Evolutionary conservation across 805 yeast species (phyloP).

Genomic region (Wilhelminamyces savonicus): DNA sequence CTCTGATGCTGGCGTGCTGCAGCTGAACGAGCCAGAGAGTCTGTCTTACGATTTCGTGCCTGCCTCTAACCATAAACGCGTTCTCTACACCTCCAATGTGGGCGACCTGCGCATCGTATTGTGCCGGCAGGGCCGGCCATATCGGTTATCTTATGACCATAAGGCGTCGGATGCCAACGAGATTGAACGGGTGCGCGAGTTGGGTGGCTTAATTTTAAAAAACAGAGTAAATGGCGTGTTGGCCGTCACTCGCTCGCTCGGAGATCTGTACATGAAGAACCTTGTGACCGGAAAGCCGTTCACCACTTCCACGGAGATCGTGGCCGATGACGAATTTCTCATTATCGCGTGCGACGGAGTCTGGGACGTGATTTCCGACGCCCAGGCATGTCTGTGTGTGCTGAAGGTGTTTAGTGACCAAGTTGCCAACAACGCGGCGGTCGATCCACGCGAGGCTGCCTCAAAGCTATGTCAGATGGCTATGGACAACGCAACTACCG

Average conservation of each 20-base stretch:
- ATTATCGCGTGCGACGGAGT: constrained; percentile 94
- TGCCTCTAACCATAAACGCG: constrained; percentile 48
- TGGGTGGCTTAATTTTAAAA: constrained; percentile 85
- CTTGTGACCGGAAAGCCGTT: constrained; percentile 87
- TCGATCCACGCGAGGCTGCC: constrained; percentile 61
- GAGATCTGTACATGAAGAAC: constrained; percentile 89
- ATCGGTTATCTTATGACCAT: constrained; percentile 85
- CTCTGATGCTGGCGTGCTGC: constrained; percentile 1
- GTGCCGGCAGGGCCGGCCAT: constrained; percentile 66
- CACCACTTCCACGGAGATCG: constrained; percentile 80
- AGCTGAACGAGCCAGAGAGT: not conserved
- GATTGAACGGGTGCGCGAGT: constrained; percentile 61
- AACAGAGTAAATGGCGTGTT: constrained; percentile 92
- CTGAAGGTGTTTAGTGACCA: constrained; percentile 32
- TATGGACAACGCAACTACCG: constrained; percentile 72
- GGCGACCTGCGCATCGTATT: constrained; percentile 88
- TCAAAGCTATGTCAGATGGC: constrained; percentile 66
- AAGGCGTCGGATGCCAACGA: constrained; percentile 82
- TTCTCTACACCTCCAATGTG: constrained; percentile 89
- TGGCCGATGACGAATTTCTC: constrained; percentile 62
- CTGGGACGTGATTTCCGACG: constrained; percentile 92
- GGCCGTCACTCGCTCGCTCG: constrained; percentile 90
- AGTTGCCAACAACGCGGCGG: constrained; percentile 14
- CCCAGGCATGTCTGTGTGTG: constrained; percentile 72
- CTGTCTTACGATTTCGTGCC: constrained; percentile 45